Conservation (phyloP, 192 early-diverging fungal species). For the Linderina pennispora region DNA sequence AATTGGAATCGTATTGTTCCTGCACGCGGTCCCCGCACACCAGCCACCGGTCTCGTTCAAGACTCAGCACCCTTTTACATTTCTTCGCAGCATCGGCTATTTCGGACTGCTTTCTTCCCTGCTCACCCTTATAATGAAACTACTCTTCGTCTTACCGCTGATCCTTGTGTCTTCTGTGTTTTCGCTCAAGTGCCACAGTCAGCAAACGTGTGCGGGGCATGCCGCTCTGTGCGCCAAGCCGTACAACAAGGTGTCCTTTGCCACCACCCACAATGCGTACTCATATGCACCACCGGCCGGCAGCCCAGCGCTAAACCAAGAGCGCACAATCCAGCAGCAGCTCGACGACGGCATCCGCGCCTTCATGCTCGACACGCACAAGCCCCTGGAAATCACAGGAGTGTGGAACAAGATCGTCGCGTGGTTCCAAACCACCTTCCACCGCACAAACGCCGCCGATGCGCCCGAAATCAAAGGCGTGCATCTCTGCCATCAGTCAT, state of each 20-base stretch:
- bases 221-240: slow-evolving; percentile 53
- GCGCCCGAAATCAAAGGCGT: slow-evolving; percentile 37
- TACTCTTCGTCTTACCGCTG: too few relatives aligned
- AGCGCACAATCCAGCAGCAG: slow-evolving; percentile 55
- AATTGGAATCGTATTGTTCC: too few relatives aligned
- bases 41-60: too few relatives aligned
- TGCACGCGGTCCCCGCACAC: too few relatives aligned
- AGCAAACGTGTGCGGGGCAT: slow-evolving; percentile 75
- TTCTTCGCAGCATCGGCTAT: too few relatives aligned
- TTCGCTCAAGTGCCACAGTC: too few relatives aligned
- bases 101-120: too few relatives aligned
- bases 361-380: slow-evolving; percentile 61
- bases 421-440: neutral
- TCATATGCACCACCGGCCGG: slow-evolving; percentile 40
- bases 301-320: slow-evolving; percentile 54
- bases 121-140: too few relatives aligned
- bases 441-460: neutral
- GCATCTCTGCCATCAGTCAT: slow-evolving; percentile 66
- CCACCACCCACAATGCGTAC: slow-evolving; percentile 71
- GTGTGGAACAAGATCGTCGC: neutral
- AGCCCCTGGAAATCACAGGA: neutral
- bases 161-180: too few relatives aligned
- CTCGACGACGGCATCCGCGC: slow-evolving; percentile 69
- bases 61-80: too few relatives aligned
- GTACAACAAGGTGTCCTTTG: slow-evolving; percentile 60